Base-by-base conservation (phyloP, 176 grass and related monocot species). In the Hordeum vulgare region DNA sequence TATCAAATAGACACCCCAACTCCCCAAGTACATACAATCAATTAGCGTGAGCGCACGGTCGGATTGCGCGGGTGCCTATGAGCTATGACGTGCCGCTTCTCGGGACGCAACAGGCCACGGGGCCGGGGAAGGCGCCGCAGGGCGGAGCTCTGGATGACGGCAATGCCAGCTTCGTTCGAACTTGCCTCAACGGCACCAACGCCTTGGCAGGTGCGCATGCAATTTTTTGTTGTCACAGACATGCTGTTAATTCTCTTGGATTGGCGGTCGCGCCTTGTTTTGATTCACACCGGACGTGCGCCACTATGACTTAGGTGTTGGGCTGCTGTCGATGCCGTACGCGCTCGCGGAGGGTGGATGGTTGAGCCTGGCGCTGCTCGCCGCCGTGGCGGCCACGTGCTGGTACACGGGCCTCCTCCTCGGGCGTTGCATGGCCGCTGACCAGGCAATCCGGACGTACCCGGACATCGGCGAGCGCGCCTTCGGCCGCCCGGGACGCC, bases 391-490 rank as follows among this genome's bases (percentile, higher is more conserved):
- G 1, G 35, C 65, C 11, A 59, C 84, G 12, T 94, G 86, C 77
- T 94, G 71, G 71, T 91, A 91, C 84, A 94, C 89, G 4, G 92
- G 92, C 20, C 53, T 89, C n/a, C 92, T 94, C 71, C 77, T 94
- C 20, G 69, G 76, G 62, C 77, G 83, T 25, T 94, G 92, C 86
- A 94, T 91, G 86, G 36, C 15, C 27, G 17, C 66, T 18, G 74
- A 86, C 26, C 71, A 76, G 1, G 3, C 29, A 34, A 78, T 91
- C 54, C 61, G 71, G 69, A 81, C 79, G 7, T 94, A 94, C 78
- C 92, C 89, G 2, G 86, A 89, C 77, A 86, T 94, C 27, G 89
- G 92, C 37, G 72, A 77, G 24, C 75, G 53, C 34, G 86, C 92
- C 7, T 91, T 94, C 64, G 89, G 89, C 31, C 41, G 17, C 41